Evolutionary conservation across 495 filamentous ascomycete genomes (phyloP).

Genomic region (Penicillium cosmopolitanum): DNA sequence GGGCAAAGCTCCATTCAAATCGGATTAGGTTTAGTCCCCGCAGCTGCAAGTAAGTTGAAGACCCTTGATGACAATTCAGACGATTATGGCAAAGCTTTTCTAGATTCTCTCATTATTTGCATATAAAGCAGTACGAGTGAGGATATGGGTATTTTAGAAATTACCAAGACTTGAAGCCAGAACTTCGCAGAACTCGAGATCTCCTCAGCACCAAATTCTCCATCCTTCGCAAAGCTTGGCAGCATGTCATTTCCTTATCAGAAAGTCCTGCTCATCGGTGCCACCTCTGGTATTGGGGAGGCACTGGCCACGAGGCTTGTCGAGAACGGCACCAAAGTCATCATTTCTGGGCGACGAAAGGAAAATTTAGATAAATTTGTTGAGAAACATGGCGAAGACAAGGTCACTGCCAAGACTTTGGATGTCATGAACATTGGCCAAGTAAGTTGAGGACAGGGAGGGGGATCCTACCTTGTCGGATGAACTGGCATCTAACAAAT

Average conservation of each 20-base stretch:
- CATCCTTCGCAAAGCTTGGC: background rate
- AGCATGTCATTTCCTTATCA: conserved; percentile 54
- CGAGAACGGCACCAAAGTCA: conserved; percentile 59
- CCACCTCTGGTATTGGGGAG: conserved; percentile 71
- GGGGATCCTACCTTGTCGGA: too few species aligned
- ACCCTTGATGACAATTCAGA: conserved; percentile 17
- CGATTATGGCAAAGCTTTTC: too few species aligned
- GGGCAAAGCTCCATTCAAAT: background rate
- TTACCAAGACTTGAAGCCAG: too few species aligned
- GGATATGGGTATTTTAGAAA: too few species aligned
- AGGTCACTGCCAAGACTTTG: conserved; percentile 55
- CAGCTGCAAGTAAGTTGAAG: conserved; percentile 34
- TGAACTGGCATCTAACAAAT: too few species aligned
- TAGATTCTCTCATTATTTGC: too few species aligned
- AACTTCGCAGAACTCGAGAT: too few species aligned
- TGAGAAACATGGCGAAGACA: conserved; percentile 59
- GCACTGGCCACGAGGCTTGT: conserved; percentile 67
- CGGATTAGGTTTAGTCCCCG: background rate
- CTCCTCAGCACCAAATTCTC: background rate
- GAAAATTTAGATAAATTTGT: conserved; percentile 68
- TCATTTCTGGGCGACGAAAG: conserved; percentile 66
- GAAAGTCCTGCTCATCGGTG: conserved; percentile 70
- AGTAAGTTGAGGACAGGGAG: conserved; percentile 36
- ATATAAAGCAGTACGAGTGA: too few species aligned
- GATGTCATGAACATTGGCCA: conserved; percentile 65